Conservation (phyloP, 805 yeast genomes). For the Tetrapisispora pingtungensis region DNA sequence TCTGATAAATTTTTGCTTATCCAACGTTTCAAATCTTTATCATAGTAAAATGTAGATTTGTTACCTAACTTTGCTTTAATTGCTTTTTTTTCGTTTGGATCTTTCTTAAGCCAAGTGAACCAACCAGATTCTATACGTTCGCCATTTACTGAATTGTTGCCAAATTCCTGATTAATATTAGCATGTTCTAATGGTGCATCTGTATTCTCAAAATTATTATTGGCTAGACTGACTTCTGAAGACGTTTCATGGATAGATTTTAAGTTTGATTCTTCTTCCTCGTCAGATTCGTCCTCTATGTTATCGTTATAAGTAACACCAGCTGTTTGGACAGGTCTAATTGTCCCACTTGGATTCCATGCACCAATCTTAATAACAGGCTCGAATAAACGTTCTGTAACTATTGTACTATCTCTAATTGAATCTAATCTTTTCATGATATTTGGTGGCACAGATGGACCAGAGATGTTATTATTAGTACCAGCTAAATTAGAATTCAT, state of each 20-base stretch:
- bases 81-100: constrained; percentile 61
- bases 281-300: constrained; percentile 36
- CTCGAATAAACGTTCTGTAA: constrained; percentile 15
- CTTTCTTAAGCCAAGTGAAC: constrained; percentile 56
- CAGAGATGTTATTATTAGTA: background rate
- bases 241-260: background rate
- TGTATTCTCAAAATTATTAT: constrained; percentile 17
- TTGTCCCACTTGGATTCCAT: constrained; percentile 10
- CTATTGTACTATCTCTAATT: background rate
- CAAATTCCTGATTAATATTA: constrained; percentile 15
- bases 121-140: constrained; percentile 27
- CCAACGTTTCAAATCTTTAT: constrained; percentile 82
- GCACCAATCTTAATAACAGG: constrained; percentile 24
- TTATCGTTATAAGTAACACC: constrained; percentile 41
- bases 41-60: constrained; percentile 56
- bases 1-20: constrained; percentile 57
- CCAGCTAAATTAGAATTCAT: background rate
- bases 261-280: constrained; percentile 19
- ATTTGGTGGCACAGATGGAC: background rate
- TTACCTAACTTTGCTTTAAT: constrained; percentile 82
- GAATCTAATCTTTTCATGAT: constrained; percentile 2
- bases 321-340: constrained; percentile 4
- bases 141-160: constrained; percentile 7
- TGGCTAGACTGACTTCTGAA: constrained; percentile 3
- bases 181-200: constrained; percentile 7